A percentile compares a stretch with the other conserved stretches of the same genome.
These are phyloP conservation scores for Coffea humblotiana DNA, from an alignment of 305 asterid species.

Conservation along the genomic window DNA sequence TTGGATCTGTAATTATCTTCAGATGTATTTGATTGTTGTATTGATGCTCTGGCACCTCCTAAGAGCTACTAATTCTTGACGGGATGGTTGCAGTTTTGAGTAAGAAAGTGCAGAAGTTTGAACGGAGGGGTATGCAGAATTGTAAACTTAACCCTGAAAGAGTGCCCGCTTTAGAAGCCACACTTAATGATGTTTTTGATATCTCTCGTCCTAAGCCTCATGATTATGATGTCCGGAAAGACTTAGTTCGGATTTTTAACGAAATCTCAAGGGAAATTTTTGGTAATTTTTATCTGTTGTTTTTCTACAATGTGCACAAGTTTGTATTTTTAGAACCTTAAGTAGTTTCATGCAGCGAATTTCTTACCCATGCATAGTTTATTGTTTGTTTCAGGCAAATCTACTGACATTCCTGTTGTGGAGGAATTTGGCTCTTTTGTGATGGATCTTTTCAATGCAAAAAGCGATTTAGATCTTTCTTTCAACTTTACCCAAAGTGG, in stretches of 20 bases:
- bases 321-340: not conserved
- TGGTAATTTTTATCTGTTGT: conserved; percentile 45
- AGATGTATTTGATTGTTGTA: not conserved
- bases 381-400: conserved; percentile 44
- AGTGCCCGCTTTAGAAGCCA: conserved; percentile 47
- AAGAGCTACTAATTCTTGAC: conserved; percentile 3
- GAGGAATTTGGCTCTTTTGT: conserved; percentile 93
- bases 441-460: conserved; percentile 77
- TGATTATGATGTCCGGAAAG: conserved; percentile 68
- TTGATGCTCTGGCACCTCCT: not conserved
- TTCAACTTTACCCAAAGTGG: conserved; percentile 54
- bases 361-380: not conserved
- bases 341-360: conserved; percentile 4
- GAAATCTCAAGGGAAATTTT: conserved; percentile 76
- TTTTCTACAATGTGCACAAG: conserved; percentile 8
- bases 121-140: conserved; percentile 50
- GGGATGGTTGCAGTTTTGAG: conserved; percentile 51
- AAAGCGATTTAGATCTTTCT: conserved; percentile 87
- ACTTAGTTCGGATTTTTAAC: conserved; percentile 65
- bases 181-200: conserved; percentile 61
- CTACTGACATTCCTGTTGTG: conserved; percentile 58
- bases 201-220: conserved; percentile 54
- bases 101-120: conserved; percentile 64
- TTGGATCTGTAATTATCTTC: too few relatives aligned
- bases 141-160: conserved; percentile 39